A percentile compares a stretch with the other conserved stretches of the same genome.
Evolutionary conservation across 2,329 filamentous ascomycete genomes (phyloP).

Genomic region (Pezicula carpinea): DNA sequence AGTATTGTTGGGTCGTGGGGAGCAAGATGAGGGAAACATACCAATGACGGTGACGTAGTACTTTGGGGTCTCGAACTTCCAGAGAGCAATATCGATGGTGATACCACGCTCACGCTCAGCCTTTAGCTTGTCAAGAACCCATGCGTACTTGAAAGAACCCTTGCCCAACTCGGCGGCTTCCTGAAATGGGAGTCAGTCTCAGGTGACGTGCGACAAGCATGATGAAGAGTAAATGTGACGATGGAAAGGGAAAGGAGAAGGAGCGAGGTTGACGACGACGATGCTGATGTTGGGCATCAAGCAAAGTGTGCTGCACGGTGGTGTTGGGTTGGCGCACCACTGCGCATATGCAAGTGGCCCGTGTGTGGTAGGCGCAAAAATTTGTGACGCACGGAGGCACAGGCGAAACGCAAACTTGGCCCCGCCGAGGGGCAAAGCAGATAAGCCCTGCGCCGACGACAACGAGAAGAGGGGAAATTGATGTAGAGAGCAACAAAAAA

Average conservation of each 20-base stretch:
- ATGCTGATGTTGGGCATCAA: not conserved
- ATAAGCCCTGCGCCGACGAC: constrained; percentile 17
- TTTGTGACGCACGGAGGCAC: constrained; percentile 19
- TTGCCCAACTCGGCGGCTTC: constrained; percentile 99
- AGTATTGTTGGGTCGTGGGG: not conserved
- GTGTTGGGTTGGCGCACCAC: not conserved
- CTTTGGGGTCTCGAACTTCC: constrained; percentile 99
- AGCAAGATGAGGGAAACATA: constrained; percentile 39
- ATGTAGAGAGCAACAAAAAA: constrained; percentile 4
- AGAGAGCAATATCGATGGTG: constrained; percentile 99
- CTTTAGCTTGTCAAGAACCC: constrained; percentile 99
- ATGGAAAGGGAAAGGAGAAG: not conserved
- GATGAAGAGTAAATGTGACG: not conserved
- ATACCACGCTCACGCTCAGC: constrained; percentile 99
- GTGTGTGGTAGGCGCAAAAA: constrained; percentile 13
- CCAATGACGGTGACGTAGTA: constrained; percentile 98
- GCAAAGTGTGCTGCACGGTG: not conserved
- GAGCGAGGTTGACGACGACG: too few species aligned
- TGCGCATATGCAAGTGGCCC: not conserved
- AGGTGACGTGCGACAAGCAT: too few species aligned
- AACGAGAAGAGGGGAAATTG: constrained; percentile 13
- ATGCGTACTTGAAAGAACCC: constrained; percentile 99
- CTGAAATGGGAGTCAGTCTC: constrained; percentile 46
- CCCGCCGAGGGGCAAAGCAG: constrained; percentile 29
- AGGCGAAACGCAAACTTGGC: constrained; percentile 12